These are phyloP conservation scores for Boletellus deceptivus DNA, from an alignment of 1,284 basidiomycete genomes.

Conservation along the genomic window DNA sequence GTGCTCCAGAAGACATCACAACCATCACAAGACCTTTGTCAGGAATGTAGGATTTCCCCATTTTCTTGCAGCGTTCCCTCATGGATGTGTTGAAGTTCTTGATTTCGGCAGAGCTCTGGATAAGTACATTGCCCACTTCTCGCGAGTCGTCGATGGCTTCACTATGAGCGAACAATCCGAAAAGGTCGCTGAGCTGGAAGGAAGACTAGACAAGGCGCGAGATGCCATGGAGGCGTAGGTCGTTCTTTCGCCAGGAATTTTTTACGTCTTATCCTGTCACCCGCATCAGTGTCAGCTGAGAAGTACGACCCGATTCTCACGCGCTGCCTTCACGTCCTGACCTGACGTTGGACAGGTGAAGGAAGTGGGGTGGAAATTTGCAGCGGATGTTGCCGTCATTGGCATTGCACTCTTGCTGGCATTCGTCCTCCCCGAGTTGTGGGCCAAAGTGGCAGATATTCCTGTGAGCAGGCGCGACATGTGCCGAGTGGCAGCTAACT, in stretches of 20 bases:
- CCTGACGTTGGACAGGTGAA: conserved; percentile 10
- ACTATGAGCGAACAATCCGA: conserved; percentile 3
- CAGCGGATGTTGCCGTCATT: conserved; percentile 14
- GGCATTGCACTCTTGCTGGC: conserved; percentile 20
- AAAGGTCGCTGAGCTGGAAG: conserved; percentile 7
- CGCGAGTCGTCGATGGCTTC: conserved; percentile 10
- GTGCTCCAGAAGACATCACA: conserved; percentile 13
- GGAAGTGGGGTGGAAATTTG: conserved; percentile 18
- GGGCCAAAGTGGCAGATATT: conserved; percentile 6
- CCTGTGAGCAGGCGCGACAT: conserved; percentile 1
- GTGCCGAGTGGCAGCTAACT: too few relatives aligned
- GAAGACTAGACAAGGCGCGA: conserved; percentile 7
- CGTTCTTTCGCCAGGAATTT: background rate
- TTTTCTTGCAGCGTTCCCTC: background rate
- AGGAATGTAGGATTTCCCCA: conserved; percentile 14
- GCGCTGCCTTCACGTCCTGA: conserved; percentile 1
- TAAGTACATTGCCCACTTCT: conserved; percentile 16
- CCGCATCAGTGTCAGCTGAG: conserved; percentile 14
- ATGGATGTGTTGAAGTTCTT: conserved; percentile 4
- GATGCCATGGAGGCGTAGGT: conserved; percentile 19
- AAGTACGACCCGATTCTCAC: conserved; percentile 6
- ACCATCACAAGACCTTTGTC: conserved; percentile 19
- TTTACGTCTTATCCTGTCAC: conserved; percentile 2
- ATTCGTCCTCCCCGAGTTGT: conserved; percentile 10
- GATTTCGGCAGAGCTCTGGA: conserved; percentile 18